A percentile compares a stretch with the other conserved stretches of the same genome.
Conservation (phyloP, 1,284 basidiomycete genomes). For the Austroboletus novae-zelandiae region DNA sequence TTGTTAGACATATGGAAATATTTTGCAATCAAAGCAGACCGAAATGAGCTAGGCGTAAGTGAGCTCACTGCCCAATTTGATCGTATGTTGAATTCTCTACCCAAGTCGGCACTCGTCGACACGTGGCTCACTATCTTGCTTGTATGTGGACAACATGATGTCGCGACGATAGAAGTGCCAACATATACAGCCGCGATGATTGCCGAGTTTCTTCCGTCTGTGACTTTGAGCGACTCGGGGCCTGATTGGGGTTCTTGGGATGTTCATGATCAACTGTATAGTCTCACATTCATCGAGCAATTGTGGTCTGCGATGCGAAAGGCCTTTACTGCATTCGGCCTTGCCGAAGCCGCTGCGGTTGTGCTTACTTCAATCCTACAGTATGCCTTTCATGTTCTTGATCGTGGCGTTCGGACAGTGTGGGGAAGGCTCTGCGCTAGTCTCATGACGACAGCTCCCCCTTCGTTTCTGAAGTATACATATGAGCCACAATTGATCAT, state of each 20-base stretch:
- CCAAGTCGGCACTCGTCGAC: constrained; percentile 39
- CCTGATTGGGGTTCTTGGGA: constrained; percentile 28
- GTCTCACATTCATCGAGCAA: constrained; percentile 37
- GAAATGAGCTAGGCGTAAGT: constrained; percentile 26
- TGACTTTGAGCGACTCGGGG: constrained; percentile 1
- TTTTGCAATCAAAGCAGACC: constrained; percentile 20
- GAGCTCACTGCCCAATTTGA: neutral
- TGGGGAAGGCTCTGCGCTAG: constrained; percentile 49
- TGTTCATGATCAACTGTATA: constrained; percentile 34
- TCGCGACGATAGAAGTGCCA: constrained; percentile 33
- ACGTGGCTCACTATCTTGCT: constrained; percentile 55
- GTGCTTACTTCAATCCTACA: constrained; percentile 44
- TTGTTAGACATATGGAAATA: constrained; percentile 42
- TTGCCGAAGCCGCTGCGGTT: constrained; percentile 40
- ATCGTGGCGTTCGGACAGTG: constrained; percentile 34
- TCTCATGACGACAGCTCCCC: constrained; percentile 34
- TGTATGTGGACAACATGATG: constrained; percentile 38
- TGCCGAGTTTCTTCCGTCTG: constrained; percentile 24
- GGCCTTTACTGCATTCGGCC: constrained; percentile 39
- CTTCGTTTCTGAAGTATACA: constrained; percentile 24
- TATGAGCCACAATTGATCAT: constrained; percentile 15
- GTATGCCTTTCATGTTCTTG: constrained; percentile 37
- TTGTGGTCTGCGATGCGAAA: constrained; percentile 52
- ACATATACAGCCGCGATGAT: constrained; percentile 21
- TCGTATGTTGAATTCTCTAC: constrained; percentile 5